These are phyloP conservation scores for Saposhnikovia divaricata DNA, from an alignment of 129 eudicot species.

Conservation along the genomic window DNA sequence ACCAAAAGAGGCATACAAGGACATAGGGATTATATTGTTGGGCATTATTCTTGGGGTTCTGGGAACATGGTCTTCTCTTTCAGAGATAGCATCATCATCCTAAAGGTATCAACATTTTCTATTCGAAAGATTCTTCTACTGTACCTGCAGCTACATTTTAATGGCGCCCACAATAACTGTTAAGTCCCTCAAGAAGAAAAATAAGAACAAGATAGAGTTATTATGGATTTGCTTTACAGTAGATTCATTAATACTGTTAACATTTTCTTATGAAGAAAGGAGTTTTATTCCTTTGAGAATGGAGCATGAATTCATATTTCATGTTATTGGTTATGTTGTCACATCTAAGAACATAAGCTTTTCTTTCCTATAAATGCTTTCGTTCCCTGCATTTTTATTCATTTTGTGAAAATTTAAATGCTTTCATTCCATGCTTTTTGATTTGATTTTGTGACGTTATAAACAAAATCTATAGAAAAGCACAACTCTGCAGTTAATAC, in stretches of 20 bases:
- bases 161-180: background rate
- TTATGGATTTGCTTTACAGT: background rate
- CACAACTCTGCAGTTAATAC: background rate
- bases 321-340: background rate
- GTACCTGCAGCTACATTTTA: conserved; percentile 2
- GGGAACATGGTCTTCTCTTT: conserved; percentile 51
- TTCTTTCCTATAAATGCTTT: background rate
- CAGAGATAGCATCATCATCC: conserved; percentile 24
- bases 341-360: background rate
- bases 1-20: conserved; percentile 18
- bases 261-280: background rate
- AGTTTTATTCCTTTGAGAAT: background rate
- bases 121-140: conserved; percentile 3
- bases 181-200: background rate
- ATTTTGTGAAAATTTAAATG: background rate
- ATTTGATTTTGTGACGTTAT: background rate
- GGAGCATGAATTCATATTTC: background rate
- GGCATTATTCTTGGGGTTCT: conserved; percentile 48
- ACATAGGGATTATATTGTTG: conserved; percentile 37
- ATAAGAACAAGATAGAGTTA: background rate
- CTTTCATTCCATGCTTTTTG: background rate
- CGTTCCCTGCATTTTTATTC: background rate
- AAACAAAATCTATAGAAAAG: background rate
- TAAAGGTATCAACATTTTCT: conserved; percentile 13
- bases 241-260: background rate